Evolutionary conservation across 306 rosid species (phyloP), one percentile per base, ranked within the genome.

Genomic region (Nissolia schottii): DNA sequence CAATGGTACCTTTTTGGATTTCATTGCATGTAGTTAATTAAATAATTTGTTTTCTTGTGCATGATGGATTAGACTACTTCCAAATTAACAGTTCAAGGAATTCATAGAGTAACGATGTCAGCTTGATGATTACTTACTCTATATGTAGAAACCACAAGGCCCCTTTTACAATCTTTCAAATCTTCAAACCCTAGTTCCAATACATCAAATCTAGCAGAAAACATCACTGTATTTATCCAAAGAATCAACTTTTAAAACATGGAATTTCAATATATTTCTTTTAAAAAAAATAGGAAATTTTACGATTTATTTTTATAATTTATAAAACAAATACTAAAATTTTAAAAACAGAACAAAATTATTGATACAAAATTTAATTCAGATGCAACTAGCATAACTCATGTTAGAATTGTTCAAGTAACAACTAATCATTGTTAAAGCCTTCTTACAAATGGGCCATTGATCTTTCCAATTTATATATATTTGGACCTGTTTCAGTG

Each of bases 21-120:
- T 67, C 61, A 67, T 67, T 54, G 56, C 54, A 46, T 9, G 6
- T 37, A 48, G 19, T 13, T 69, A 69, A 68, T 73, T 10, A 64
- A 13, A 16, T 10, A 64, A 37, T 6, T 49, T 22, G 19, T 40
- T 58, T 25, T 16, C 45, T 43, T 48, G 38, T 7, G 51, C 43
- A 23, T 25, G 20, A 50, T 61, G 63, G 37, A 22, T 73, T 73
- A 45, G 61, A 22, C 7, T 46, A 22, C 7, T 46, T 71, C 25
- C 55, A 57, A 57, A 71, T n/a, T 16, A 71, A 57, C 5, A 40
- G 35, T 10, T 41, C 31, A 25, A 10, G 45, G 51, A 55, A 53
- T 22, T 53, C 22, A 1, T 13, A 56, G 27, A 11, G 3, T 7
- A 19, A 11, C 14, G 32, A 50, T 31, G 14, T 29, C 5, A 13